Evolutionary conservation across 75 land plant species (phyloP).

Genomic region (Pinus taeda): DNA sequence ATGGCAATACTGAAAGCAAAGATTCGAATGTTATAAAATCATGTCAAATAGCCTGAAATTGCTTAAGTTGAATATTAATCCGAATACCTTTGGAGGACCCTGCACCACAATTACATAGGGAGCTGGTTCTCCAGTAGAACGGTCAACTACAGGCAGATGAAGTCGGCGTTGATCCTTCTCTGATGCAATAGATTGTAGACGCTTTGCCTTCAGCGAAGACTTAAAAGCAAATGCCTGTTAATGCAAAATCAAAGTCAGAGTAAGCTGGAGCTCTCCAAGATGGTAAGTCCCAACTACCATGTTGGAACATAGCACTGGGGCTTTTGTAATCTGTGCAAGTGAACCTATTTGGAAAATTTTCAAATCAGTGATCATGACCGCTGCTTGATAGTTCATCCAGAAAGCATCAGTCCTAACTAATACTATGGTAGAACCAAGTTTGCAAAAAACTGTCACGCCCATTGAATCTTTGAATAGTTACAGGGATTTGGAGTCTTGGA

Average conservation of each 20-base stretch:
- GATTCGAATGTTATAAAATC: neutral
- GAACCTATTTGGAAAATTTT: no score
- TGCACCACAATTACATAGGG: slow-evolving; percentile 95
- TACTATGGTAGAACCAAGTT: neutral
- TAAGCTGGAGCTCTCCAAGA: no score
- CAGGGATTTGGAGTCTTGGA: neutral
- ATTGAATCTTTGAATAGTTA: neutral
- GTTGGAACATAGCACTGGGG: no score
- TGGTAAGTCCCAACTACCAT: no score
- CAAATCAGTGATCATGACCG: no score
- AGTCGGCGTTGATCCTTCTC: slow-evolving; percentile 93
- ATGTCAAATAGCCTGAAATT: neutral
- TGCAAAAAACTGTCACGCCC: neutral
- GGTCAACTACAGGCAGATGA: slow-evolving; percentile 81
- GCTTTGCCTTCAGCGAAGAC: no score
- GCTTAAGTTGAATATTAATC: neutral
- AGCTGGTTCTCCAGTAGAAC: slow-evolving; percentile 82
- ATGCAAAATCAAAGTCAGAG: no score
- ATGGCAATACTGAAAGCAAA: neutral
- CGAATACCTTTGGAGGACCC: slow-evolving; percentile 91
- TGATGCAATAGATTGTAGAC: no score
- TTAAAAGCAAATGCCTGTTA: no score
- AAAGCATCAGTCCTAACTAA: no score
- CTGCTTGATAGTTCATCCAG: no score
- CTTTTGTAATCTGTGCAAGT: no score